phyloP scores from a whole-genome alignment of 352 stramenopile species.

The Pythium aristosporum region DNA sequence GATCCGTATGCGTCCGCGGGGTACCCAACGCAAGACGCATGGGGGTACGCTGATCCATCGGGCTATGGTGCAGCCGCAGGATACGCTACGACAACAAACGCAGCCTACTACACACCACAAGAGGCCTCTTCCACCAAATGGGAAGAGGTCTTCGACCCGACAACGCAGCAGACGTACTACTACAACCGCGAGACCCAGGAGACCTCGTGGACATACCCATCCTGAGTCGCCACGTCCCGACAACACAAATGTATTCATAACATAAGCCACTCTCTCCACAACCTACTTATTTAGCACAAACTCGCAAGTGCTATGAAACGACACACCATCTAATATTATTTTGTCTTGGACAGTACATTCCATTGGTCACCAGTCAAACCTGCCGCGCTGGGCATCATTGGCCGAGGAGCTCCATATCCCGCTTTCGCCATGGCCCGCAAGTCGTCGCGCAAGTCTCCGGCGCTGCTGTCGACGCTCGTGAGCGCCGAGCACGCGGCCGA shows the following conservation, averaged over 20 bases:
- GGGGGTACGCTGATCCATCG: neutral
- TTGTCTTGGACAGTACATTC: constrained; percentile 25
- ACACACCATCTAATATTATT: constrained; percentile 17
- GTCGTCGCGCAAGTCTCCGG: constrained; percentile 19
- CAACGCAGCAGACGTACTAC: constrained; percentile 54
- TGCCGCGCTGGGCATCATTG: neutral
- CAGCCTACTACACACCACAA: neutral
- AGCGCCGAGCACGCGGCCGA: constrained; percentile 72
- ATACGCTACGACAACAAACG: neutral
- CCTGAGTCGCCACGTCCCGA: neutral
- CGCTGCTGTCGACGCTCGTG: constrained; percentile 56
- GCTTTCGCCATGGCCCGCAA: constrained; percentile 25
- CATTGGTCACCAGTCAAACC: constrained; percentile 23
- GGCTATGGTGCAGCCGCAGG: neutral
- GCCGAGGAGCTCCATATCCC: constrained; percentile 1
- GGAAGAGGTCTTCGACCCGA: constrained; percentile 69
- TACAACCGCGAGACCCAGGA: constrained; percentile 62
- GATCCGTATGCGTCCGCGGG: constrained; percentile 1
- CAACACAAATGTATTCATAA: constrained; percentile 1
- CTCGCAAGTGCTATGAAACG: neutral
- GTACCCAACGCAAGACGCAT: constrained; percentile 2
- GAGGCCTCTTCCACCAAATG: constrained; percentile 21
- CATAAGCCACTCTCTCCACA: neutral
- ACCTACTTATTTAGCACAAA: neutral
- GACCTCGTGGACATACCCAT: constrained; percentile 43